Evolutionary conservation across 768 basidiomycete genomes (phyloP).

Genomic region (Royoungia palumana): DNA sequence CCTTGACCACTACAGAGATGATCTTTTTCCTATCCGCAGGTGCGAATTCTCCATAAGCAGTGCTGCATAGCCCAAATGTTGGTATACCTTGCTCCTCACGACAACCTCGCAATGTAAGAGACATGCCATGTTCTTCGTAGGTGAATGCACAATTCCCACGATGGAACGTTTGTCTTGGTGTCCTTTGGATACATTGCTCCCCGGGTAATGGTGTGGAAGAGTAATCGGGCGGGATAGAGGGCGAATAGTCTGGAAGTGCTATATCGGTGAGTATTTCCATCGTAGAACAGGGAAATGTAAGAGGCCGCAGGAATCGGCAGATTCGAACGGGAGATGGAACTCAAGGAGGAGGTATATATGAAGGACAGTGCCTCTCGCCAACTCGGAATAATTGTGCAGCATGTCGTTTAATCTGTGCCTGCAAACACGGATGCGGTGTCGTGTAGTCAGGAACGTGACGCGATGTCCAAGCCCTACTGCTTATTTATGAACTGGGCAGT

Average conservation of each 20-base stretch:
- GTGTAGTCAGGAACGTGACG: constrained; percentile 14
- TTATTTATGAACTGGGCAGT: constrained; percentile 5
- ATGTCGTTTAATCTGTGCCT: constrained; percentile 6
- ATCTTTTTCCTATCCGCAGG: constrained; percentile 24
- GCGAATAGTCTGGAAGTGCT: constrained; percentile 50
- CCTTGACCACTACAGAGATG: constrained; percentile 27
- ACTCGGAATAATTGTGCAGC: constrained; percentile 7
- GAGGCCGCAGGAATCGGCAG: background rate
- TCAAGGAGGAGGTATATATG: constrained; percentile 18
- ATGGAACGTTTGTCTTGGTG: constrained; percentile 26
- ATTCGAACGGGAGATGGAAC: background rate
- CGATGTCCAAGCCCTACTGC: constrained; percentile 9
- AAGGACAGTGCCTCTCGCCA: constrained; percentile 6
- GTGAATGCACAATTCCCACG: constrained; percentile 27
- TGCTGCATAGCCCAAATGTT: constrained; percentile 30
- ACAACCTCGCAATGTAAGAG: constrained; percentile 29
- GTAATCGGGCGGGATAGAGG: constrained; percentile 55
- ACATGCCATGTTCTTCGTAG: constrained; percentile 30
- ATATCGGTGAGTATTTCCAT: constrained; percentile 13
- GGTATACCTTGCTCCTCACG: constrained; percentile 30
- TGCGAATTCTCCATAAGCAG: constrained; percentile 28
- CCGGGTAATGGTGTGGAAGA: constrained; percentile 50
- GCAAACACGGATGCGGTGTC: constrained; percentile 10
- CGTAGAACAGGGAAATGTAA: constrained; percentile 1
- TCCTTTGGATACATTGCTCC: constrained; percentile 52